Base-by-base conservation (phyloP, 164 flowering plant species). In the Vitis rotundifolia region DNA sequence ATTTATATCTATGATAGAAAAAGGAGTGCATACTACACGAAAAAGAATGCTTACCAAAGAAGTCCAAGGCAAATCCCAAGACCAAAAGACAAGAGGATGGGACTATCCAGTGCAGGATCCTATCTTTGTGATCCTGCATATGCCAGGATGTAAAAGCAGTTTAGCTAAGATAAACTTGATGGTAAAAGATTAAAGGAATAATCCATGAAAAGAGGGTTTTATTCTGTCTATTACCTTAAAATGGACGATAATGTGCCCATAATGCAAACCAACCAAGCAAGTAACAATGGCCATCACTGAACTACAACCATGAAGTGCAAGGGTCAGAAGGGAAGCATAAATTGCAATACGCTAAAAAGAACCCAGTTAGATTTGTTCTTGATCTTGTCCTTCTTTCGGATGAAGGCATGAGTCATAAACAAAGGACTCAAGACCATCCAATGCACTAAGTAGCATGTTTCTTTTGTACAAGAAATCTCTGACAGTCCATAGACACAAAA, bases 181-280 rank as follows among this genome's bases (percentile, higher is more conserved):
- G 10, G 2, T 7, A 31, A 51, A 19, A 51, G 37, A 48, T 57
- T 64, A 26, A 12, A 11, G 0, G 0, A 2, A 16, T 2, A 11
- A 64, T 3, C 7, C 16, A 51, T 13, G 11, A 28, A 62, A 56
- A 10, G 44, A 37, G 44, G 44, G 44, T 37, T 37, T 37, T 6
- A 37, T 37, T 37, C 44, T 37, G 15, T 55, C 52, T 22, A 48
- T 72, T 64, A 88, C 96, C 87, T 89, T 80, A 48, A 84, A 86
- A 68, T 89, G 89, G 62, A 88, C 78, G 49, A 91, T 78, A 64
- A 89, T 72, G 64, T 91, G 97, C 62, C 97, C 97, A 68, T 68
- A 91, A 49, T 91, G 93, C 80, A 89, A 74, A 28, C 97, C 97
- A 49, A 91, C 74, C 74, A 89, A 71, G 83, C 93, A 91, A 56